Percentiles rank a stretch among this genome's conserved stretches.
phyloP scores from a whole-genome alignment of 306 rosid genomes.

The Notholithocarpus densiflorus region DNA sequence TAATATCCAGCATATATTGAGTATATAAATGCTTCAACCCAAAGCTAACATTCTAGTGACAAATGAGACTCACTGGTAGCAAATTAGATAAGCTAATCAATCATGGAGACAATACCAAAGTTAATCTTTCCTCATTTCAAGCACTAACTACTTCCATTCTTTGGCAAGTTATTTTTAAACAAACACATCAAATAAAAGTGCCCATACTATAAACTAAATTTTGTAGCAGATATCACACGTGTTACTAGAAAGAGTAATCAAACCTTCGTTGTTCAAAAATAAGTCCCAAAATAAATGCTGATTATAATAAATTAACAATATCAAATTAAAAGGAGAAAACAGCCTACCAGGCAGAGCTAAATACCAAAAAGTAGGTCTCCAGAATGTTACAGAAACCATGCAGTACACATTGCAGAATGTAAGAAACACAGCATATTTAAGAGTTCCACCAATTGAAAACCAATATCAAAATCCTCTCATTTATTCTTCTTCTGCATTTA shows the following conservation, averaged over 20 bases:
- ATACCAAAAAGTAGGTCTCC: background rate
- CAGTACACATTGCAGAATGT: background rate
- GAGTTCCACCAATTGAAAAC: background rate
- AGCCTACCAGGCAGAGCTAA: background rate
- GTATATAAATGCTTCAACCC: too few species aligned
- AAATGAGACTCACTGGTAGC: too few species aligned
- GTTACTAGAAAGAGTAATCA: background rate
- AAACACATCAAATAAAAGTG: background rate
- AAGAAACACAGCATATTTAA: background rate
- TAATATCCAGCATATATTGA: too few species aligned
- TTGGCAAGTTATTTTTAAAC: too few species aligned
- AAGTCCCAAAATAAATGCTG: background rate
- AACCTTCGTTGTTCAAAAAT: background rate
- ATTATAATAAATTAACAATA: background rate
- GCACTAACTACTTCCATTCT: too few species aligned
- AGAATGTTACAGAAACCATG: too few species aligned
- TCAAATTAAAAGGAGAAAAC: background rate
- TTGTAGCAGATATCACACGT: background rate
- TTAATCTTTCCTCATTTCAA: too few species aligned
- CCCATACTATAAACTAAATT: background rate
- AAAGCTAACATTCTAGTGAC: too few species aligned
- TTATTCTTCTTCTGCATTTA: background rate
- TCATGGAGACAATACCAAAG: too few species aligned
- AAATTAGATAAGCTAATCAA: too few species aligned
- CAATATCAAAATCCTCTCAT: background rate